A percentile compares a stretch with the other conserved stretches of the same genome.
phyloP scores from a whole-genome alignment of 2,329 filamentous ascomycete genomes.

The Xylaria sp. region DNA sequence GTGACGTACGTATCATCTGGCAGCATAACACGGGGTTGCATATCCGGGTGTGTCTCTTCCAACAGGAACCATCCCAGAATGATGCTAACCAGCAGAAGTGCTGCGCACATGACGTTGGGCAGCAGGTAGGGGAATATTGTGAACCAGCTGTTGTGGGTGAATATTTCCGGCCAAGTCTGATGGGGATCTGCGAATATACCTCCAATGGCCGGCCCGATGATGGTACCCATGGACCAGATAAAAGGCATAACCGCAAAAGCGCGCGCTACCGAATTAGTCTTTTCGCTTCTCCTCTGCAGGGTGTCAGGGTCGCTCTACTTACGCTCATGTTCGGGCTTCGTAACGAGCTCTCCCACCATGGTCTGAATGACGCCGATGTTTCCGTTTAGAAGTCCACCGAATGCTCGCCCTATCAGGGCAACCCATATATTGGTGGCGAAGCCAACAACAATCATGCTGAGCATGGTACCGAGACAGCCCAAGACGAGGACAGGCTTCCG shows the following conservation, averaged over 20 bases:
- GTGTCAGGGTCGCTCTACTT: constrained; percentile 52
- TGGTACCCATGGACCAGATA: constrained; percentile 91
- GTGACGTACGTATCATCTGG: constrained; percentile 64
- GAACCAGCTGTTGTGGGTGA: constrained; percentile 77
- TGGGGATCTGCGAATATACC: constrained; percentile 86
- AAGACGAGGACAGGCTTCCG: constrained; percentile 86
- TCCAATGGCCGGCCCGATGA: constrained; percentile 88
- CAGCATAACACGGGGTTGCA: constrained; percentile 66
- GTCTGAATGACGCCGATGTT: constrained; percentile 93
- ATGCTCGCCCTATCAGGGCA: constrained; percentile 77
- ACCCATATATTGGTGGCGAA: constrained; percentile 86
- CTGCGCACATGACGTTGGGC: constrained; percentile 86
- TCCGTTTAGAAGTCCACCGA: constrained; percentile 87
- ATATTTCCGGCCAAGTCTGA: constrained; percentile 75
- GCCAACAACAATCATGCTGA: constrained; percentile 85
- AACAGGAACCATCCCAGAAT: constrained; percentile 82
- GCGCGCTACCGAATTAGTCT: constrained; percentile 64
- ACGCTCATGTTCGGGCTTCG: constrained; percentile 87
- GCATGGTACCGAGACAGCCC: constrained; percentile 83
- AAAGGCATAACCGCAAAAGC: constrained; percentile 95
- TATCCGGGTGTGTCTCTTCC: constrained; percentile 89
- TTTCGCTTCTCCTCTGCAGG: not conserved
- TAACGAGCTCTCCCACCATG: constrained; percentile 90
- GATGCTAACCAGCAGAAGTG: constrained; percentile 81
- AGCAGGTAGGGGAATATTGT: constrained; percentile 85